Base-by-base conservation (phyloP, 768 basidiomycete species). In the Chlorophyllum brunneum region DNA sequence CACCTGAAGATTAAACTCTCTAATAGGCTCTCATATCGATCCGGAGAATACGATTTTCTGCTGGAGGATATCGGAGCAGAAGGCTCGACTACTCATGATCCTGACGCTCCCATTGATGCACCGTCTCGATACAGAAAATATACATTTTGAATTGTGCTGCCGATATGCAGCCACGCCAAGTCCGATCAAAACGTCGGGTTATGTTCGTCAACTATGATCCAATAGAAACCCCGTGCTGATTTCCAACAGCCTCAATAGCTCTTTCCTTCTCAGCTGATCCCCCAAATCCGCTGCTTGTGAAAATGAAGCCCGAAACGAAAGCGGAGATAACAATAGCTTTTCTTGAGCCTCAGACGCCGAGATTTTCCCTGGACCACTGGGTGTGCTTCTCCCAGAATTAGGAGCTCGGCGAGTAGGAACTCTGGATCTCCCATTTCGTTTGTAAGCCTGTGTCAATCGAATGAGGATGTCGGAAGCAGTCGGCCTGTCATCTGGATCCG, bases 401-500 rank as follows among this genome's bases (percentile, higher is more conserved):
- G 29, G 27, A 10, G 18, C 33, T 11, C 20, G 10, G 7, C 16
- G 5, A 3, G 16, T 2, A 2, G 30, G 6, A 5, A 22, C 5
- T 20, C 30, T 30, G 18, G 44, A 9, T 31, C 20, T 46, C 15
- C 16, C 15, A 2, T 3, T 11, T 18, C 9, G 10, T 18, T 46
- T 46, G n/a, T 31, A 22, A 18, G 33, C 23, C 1, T 16, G 7
- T 3, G 37, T 20, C 23, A 40, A 10, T 3, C 29, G 24, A 26
- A 24, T 13, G 3, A 55, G 24, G 34, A 60, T 54, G 7, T 51
- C 48, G 5, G 7, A n/a, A 1, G 56, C 49, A 10, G 49, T 45
- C 2, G 65, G 67, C 9, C 65, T 60, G 9, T 46, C 44, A 7
- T 24, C 39, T 1, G 67, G 61, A 13, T 58, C 36, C 11, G 47